These are phyloP conservation scores for Canariomyces notabilis DNA, from an alignment of 2,329 filamentous ascomycete genomes.

Conservation along the genomic window DNA sequence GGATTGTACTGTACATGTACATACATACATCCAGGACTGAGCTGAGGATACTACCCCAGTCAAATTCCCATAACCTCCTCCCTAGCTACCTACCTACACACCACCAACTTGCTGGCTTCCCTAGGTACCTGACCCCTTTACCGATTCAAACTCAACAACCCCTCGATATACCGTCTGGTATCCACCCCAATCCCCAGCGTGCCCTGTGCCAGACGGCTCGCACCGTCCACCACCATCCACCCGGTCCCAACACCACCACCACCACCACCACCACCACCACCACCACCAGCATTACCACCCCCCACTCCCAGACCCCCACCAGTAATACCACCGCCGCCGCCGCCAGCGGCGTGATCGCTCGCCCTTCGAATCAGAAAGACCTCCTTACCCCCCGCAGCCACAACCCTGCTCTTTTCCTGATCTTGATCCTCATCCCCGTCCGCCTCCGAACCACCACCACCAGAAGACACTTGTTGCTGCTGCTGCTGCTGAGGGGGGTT, in stretches of 20 bases:
- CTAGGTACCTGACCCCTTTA: no score
- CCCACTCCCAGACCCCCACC: not conserved
- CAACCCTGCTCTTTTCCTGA: no score
- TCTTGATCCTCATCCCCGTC: slow-evolving; percentile 8
- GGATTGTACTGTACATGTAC: no score
- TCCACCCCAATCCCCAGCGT: slow-evolving; percentile 69
- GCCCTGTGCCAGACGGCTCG: slow-evolving; percentile 54
- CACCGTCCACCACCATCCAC: slow-evolving; percentile 38
- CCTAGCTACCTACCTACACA: no score
- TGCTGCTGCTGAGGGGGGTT: not conserved
- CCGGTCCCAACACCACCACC: slow-evolving; percentile 4
- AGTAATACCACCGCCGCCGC: slow-evolving; percentile 31
- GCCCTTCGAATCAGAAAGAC: slow-evolving; percentile 57
- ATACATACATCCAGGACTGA: no score
- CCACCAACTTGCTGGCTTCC: no score
- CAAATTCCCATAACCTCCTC: no score
- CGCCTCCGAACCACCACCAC: not conserved
- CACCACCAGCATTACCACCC: slow-evolving; percentile 30
- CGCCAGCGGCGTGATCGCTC: slow-evolving; percentile 45
- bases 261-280: slow-evolving; percentile 31
- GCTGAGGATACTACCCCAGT: no score
- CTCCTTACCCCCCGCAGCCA: slow-evolving; percentile 47
- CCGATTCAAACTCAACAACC: slow-evolving; percentile 57
- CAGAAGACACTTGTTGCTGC: not conserved
- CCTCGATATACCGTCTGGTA: slow-evolving; percentile 70